Percentiles rank a stretch among this genome's conserved stretches.
phyloP scores from a whole-genome alignment of 176 grass and related monocot genomes.

The Pontederia crassipes region DNA sequence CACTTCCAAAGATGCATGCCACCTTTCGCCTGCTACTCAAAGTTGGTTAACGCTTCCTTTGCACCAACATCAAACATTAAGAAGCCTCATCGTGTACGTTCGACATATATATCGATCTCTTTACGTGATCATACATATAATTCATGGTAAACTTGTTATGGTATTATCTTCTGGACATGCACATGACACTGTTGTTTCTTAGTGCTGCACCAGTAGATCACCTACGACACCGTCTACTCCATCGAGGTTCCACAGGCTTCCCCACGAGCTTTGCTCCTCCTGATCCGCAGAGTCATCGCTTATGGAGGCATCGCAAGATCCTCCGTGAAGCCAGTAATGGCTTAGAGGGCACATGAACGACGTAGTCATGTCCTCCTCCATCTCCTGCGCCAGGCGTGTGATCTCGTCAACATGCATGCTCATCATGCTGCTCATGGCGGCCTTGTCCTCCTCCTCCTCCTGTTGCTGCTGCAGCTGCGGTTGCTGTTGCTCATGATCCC shows the following conservation, averaged over 20 bases:
- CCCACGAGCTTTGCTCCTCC: constrained; percentile 58
- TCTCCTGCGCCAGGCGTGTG: background rate
- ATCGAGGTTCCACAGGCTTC: constrained; percentile 88
- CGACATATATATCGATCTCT: too few relatives aligned
- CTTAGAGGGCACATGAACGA: constrained; percentile 24
- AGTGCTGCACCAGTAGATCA: background rate
- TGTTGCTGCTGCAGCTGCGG: constrained; percentile 18
- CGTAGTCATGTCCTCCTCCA: constrained; percentile 33
- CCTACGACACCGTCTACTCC: constrained; percentile 9
- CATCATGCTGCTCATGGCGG: background rate
- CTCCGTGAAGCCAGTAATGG: constrained; percentile 23
- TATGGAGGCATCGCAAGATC: constrained; percentile 15
- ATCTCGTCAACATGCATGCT: background rate
- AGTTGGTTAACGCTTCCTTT: too few relatives aligned
- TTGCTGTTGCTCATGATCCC: background rate
- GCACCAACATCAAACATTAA: too few relatives aligned
- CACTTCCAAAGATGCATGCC: too few relatives aligned
- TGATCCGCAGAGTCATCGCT: constrained; percentile 43
- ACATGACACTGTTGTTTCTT: too few relatives aligned
- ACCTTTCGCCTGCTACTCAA: too few relatives aligned
- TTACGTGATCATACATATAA: too few relatives aligned
- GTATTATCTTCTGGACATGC: too few relatives aligned
- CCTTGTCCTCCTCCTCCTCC: background rate
- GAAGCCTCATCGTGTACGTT: too few relatives aligned
- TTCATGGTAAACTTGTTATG: too few relatives aligned